Base-by-base conservation (phyloP, 2,329 filamentous ascomycete species). In the Phyllosticta citribraziliensis region DNA sequence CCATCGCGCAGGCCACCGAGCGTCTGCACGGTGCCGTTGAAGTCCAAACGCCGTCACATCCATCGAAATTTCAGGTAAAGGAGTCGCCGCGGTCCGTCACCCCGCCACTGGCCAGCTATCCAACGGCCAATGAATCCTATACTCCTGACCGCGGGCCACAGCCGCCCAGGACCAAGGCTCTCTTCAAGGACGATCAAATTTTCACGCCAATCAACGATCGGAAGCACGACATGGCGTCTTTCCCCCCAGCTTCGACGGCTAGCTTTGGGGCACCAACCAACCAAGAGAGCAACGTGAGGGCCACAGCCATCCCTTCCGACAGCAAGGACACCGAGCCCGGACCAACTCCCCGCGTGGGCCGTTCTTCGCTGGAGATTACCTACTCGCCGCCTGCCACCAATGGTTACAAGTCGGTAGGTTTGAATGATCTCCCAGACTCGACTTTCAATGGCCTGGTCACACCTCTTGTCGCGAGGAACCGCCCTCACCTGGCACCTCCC, bases 401-500 rank as follows among this genome's bases (percentile, higher is more conserved):
- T 35, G 60, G 55, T 24, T 62, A 62, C 55, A 62, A 62, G 35
- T 33, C 51, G 2, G n/a, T 35, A 14, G 60, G 52, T 6, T 35
- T 62, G 51, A 57, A 40, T 12, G 60, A 62, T 22, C 52, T 62
- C 4, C 60, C 60, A 8, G 60, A 62, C 20, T 33, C 54, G 12
- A 55, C 60, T 2, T 72, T 70, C 63, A 67, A 72, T 58, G 65
- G 64, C 5, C 66, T 76, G 3, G 69, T 89, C 55, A 91, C 88
- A 1, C 88, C 88, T 1, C 86, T 88, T 9, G 88, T 89, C 8
- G 85, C 85, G 53, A 83, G 86, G 57, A 85, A 90, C 63, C 84
- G 89, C 64, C 89, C 89, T 30, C 84, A 83, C 66, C 80, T 93
- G 51, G 88, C 87, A 1, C 90, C 90, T 30, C 89, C 89, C 0